Percentiles rank a stretch among this genome's conserved stretches.
Evolutionary conservation across 78 protist species (phyloP).

Genomic region (Dictyostelium discoideum): dicty_2.7 NC_007088.5:4782501-4783000

Average conservation of each 20-base stretch:
- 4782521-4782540: conserved; percentile 37
- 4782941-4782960: neutral
- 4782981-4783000: too few species aligned
- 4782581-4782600: neutral
- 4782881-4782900: too few species aligned
- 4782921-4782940: too few species aligned
- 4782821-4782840: too few species aligned
- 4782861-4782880: too few species aligned
- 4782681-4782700: neutral
- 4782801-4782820: neutral
- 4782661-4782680: neutral
- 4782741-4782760: neutral
- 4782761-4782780: too few species aligned
- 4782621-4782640: neutral
- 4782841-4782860: too few species aligned
- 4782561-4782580: too few species aligned
- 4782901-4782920: too few species aligned
- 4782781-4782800: neutral
- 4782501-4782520: conserved; percentile 30
- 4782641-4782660: neutral
- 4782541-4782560: neutral
- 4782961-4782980: neutral
- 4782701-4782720: conserved; percentile 14
- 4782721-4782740: neutral
- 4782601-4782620: neutral